These are phyloP conservation scores for Rhodotorula taiwanensis DNA, from an alignment of 768 basidiomycete species.

Conservation along the genomic window DNA sequence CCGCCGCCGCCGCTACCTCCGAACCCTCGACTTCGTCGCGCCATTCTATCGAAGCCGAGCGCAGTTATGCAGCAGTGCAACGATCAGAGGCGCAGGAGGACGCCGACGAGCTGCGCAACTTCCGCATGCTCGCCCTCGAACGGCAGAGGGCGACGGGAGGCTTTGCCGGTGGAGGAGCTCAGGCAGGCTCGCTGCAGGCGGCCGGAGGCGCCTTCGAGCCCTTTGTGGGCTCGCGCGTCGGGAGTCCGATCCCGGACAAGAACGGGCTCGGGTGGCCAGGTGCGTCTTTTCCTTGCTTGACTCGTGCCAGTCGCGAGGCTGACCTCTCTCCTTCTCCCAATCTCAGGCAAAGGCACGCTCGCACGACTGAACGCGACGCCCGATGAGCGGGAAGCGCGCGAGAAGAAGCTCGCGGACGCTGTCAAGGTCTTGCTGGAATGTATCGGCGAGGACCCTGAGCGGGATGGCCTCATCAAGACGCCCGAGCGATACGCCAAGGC, in stretches of 20 bases:
- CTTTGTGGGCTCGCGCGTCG: conserved; percentile 26
- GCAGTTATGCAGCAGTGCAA: not conserved
- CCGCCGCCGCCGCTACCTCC: not conserved
- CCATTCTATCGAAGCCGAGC: conserved; percentile 8
- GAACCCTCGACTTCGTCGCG: not conserved
- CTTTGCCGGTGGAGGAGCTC: not conserved
- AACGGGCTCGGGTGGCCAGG: conserved; percentile 42
- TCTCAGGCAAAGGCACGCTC: conserved; percentile 36
- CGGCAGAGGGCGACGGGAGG: not conserved
- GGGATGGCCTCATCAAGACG: conserved; percentile 84
- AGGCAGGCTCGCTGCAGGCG: not conserved
- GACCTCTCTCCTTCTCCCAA: not conserved
- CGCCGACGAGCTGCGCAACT: conserved; percentile 12
- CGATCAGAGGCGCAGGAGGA: conserved; percentile 7
- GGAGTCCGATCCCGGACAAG: conserved; percentile 37
- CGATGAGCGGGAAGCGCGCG: conserved; percentile 21
- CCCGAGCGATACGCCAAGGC: conserved; percentile 96
- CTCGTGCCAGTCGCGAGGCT: not conserved
- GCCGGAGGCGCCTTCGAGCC: conserved; percentile 13
- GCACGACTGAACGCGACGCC: conserved; percentile 28
- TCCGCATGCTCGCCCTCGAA: conserved; percentile 18
- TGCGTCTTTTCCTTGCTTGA: conserved; percentile 5
- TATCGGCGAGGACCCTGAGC: conserved; percentile 94
- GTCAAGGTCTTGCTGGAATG: conserved; percentile 90
- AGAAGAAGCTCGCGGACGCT: conserved; percentile 66